phyloP scores from a whole-genome alignment of 805 yeast genomes.

The Blastobotrys peoriensis region DNA sequence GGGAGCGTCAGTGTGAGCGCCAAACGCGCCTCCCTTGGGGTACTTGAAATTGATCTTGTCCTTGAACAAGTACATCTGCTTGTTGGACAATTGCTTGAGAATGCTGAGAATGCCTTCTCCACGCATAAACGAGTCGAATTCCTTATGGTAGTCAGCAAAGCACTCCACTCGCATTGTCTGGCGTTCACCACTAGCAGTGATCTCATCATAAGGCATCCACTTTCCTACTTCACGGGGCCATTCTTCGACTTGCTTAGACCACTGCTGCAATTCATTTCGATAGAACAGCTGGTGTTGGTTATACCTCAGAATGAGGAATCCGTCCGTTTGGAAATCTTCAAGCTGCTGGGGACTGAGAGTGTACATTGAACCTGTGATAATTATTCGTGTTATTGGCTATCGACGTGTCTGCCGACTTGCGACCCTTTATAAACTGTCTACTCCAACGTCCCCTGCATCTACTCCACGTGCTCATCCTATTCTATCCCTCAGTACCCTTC shows the following conservation, averaged over 20 bases:
- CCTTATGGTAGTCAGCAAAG: conserved; percentile 10
- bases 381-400: too few relatives aligned
- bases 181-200: conserved; percentile 8
- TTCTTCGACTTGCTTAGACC: conserved; percentile 7
- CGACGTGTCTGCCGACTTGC: too few relatives aligned
- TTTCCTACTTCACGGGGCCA: conserved; percentile 9
- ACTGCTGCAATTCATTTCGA: conserved; percentile 5
- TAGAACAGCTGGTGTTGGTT: conserved; percentile 9
- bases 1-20: conserved; percentile 12
- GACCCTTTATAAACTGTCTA: too few relatives aligned
- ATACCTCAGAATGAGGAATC: too few relatives aligned
- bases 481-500: too few relatives aligned
- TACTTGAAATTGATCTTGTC: conserved; percentile 13
- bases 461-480: too few relatives aligned
- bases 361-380: too few relatives aligned
- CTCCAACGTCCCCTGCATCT: too few relatives aligned
- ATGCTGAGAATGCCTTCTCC: conserved; percentile 5
- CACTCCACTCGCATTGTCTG: conserved; percentile 10
- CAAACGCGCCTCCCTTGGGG: conserved; percentile 9
- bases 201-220: conserved; percentile 12
- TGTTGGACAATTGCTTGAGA: conserved; percentile 9
- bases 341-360: too few relatives aligned
- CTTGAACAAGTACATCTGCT: conserved; percentile 9
- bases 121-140: conserved; percentile 7
- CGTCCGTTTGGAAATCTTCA: too few relatives aligned